These are phyloP conservation scores for Echeveria elegans DNA, from an alignment of 164 flowering plant genomes.

Conservation along the genomic window DNA sequence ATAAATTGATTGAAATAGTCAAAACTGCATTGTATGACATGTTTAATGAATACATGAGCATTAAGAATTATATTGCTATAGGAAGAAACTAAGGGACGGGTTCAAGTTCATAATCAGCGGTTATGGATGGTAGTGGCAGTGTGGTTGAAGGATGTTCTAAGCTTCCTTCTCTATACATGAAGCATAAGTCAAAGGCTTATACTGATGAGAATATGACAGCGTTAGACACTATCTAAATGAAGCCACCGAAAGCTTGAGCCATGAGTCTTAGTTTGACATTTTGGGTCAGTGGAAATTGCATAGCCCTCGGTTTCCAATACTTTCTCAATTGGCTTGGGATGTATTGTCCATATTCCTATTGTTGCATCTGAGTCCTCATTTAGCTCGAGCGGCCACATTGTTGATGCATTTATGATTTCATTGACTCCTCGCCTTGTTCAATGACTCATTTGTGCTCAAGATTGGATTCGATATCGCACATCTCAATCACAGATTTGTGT, in stretches of 20 bases:
- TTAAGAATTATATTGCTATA: neutral
- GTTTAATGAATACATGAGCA: neutral
- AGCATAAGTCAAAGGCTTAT: neutral
- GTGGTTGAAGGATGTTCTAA: neutral
- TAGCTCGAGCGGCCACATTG: conserved; percentile 13
- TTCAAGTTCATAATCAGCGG: neutral
- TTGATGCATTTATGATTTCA: conserved; percentile 13
- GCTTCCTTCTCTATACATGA: neutral
- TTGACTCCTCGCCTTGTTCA: conserved; percentile 9
- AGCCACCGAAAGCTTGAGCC: neutral
- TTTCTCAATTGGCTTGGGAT: conserved; percentile 13
- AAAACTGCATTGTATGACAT: neutral
- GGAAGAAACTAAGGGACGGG: neutral
- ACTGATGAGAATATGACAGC: neutral
- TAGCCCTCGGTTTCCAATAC: neutral
- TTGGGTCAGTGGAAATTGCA: conserved; percentile 5
- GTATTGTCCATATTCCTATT: conserved; percentile 11
- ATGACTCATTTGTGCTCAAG: conserved; percentile 14
- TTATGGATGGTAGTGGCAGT: neutral
- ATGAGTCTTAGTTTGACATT: neutral
- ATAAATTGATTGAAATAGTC: neutral
- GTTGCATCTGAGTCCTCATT: conserved; percentile 10
- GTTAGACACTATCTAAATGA: conserved; percentile 12
- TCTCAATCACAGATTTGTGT: neutral
- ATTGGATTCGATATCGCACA: conserved; percentile 11